These are phyloP conservation scores for Rugonectria rugulosa DNA, from an alignment of 2,329 filamentous ascomycete genomes.

Conservation along the genomic window DNA sequence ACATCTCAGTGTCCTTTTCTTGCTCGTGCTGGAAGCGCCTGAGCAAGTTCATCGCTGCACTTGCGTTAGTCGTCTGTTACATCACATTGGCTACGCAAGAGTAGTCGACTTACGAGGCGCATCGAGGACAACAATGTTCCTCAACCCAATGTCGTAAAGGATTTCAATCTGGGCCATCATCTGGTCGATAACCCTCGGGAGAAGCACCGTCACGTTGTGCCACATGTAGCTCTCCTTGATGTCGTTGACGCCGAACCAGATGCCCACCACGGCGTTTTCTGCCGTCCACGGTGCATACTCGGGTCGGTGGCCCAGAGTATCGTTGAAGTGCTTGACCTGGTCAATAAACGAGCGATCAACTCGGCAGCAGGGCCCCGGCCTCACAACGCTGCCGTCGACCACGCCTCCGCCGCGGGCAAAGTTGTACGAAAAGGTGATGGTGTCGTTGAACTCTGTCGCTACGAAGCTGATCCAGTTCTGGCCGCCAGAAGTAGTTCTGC, in stretches of 20 bases:
- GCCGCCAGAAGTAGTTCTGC: conserved; percentile 4
- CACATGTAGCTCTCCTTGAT: neutral
- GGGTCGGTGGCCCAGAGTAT: neutral
- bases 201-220: neutral
- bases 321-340: neutral
- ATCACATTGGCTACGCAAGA: too few species aligned
- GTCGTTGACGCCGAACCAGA: neutral
- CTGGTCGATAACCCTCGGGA: neutral
- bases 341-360: neutral
- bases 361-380: neutral
- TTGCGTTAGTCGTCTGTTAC: too few species aligned
- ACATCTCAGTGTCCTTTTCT: too few species aligned
- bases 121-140: too few species aligned
- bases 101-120: too few species aligned
- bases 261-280: neutral
- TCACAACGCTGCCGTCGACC: neutral
- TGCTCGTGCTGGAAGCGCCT: too few species aligned
- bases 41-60: too few species aligned
- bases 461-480: conserved; percentile 13
- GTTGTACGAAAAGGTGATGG: conserved; percentile 1
- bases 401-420: conserved; percentile 4
- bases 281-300: neutral
- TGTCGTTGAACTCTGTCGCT: conserved; percentile 7
- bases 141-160: neutral
- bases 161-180: neutral